A percentile compares a stretch with the other conserved stretches of the same genome.
Evolutionary conservation across 768 basidiomycete species (phyloP).

Genomic region (Suillus alpinus): DNA sequence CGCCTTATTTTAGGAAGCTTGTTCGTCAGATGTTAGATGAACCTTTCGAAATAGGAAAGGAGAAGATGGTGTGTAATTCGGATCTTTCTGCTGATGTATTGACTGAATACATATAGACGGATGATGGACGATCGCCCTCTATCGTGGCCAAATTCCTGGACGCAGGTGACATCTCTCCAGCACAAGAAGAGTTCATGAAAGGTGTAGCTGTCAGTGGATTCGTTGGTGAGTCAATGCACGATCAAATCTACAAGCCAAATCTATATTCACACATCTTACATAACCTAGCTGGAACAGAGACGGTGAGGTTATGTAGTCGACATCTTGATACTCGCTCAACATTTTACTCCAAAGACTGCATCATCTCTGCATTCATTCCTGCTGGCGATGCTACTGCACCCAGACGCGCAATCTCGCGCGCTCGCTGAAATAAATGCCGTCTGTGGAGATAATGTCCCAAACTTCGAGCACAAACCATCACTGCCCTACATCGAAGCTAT

Average conservation of each 20-base stretch:
- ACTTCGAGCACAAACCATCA: constrained; percentile 19
- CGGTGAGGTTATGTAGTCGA: constrained; percentile 12
- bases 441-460: constrained; percentile 21
- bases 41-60: constrained; percentile 24
- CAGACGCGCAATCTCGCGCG: constrained; percentile 22
- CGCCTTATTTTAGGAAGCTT: not conserved
- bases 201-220: not conserved
- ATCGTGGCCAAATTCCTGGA: not conserved
- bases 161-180: not conserved
- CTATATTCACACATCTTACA: not conserved
- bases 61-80: constrained; percentile 19
- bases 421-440: constrained; percentile 27
- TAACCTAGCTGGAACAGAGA: constrained; percentile 17
- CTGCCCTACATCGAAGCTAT: constrained; percentile 27
- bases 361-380: constrained; percentile 19
- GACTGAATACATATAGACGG: not conserved
- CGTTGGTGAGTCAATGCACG: not conserved
- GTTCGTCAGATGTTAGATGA: constrained; percentile 7
- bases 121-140: not conserved
- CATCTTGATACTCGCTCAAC: not conserved
- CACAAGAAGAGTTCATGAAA: constrained; percentile 4
- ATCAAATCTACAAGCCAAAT: not conserved
- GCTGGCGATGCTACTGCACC: constrained; percentile 25
- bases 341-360: constrained; percentile 10
- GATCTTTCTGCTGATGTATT: too few relatives aligned